These are phyloP conservation scores for Tetrahymena thermophila DNA, from an alignment of 73 alveolate species.

Conservation along the genomic window DNA sequence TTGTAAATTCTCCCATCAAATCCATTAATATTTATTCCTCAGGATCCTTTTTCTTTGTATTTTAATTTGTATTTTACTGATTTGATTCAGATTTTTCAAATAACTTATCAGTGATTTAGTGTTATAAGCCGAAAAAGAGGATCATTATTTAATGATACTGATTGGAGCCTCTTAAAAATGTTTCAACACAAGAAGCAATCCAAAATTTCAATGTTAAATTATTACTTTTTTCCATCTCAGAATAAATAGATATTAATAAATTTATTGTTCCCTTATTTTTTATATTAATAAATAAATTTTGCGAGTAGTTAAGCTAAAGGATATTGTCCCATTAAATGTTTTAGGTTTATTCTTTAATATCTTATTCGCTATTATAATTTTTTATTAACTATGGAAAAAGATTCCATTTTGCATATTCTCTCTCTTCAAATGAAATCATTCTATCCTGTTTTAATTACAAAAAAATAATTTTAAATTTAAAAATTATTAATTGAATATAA, in stretches of 20 bases:
- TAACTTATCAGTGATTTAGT: neutral
- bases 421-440: neutral
- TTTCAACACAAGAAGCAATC: neutral
- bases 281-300: neutral
- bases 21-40: neutral
- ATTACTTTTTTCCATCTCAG: neutral
- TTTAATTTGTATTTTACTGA: neutral
- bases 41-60: neutral
- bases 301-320: neutral
- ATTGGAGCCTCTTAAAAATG: neutral
- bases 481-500: too few species aligned
- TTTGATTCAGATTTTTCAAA: neutral
- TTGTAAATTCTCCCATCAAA: neutral
- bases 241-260: neutral
- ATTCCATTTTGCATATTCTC: neutral
- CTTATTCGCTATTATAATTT: neutral
- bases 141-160: neutral
- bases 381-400: neutral
- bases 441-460: neutral
- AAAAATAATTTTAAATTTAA: too few species aligned
- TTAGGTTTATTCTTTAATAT: neutral
- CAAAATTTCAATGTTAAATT: neutral
- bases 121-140: neutral
- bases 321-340: neutral
- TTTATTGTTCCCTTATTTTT: neutral